Evolutionary conservation across 257 asterid species (phyloP).

Genomic region (Nyctanthes arbortristis): DNA sequence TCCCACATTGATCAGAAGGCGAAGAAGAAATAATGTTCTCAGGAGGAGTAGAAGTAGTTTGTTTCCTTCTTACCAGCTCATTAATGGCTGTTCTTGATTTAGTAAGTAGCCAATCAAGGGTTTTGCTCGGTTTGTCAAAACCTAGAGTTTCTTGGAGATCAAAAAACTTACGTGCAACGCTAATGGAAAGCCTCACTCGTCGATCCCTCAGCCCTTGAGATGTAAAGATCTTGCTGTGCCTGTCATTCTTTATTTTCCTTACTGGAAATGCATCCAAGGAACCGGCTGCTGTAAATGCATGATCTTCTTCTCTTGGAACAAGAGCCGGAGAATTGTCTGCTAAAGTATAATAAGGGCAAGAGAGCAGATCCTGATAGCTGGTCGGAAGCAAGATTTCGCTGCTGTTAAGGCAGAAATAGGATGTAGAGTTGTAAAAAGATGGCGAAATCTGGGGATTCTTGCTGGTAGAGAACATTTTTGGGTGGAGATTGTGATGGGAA

Average conservation of each 20-base stretch:
- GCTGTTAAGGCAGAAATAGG: conserved; percentile 33
- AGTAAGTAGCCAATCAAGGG: conserved; percentile 84
- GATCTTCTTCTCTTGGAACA: conserved; percentile 17
- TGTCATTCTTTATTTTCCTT: conserved; percentile 46
- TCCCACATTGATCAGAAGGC: conserved; percentile 38
- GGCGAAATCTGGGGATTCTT: conserved; percentile 44
- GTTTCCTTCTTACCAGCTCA: conserved; percentile 45
- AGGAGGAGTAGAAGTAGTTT: not conserved
- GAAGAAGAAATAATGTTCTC: conserved; percentile 15
- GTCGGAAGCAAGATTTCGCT: conserved; percentile 42
- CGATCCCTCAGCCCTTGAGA: conserved; percentile 85
- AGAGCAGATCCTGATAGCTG: conserved; percentile 31
- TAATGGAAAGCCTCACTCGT: conserved; percentile 80
- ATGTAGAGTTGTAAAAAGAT: conserved; percentile 23
- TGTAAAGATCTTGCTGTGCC: conserved; percentile 82
- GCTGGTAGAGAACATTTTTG: conserved; percentile 42
- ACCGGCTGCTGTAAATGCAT: no score
- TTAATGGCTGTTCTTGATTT: conserved; percentile 68
- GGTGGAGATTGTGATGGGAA: not conserved
- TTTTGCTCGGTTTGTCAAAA: conserved; percentile 82
- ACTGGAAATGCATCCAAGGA: not conserved
- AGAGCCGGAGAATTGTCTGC: conserved; percentile 23
- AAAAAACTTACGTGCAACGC: conserved; percentile 78
- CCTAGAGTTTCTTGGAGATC: conserved; percentile 86
- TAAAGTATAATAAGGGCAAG: conserved; percentile 31